A percentile compares a stretch with the other conserved stretches of the same genome.
phyloP scores from a whole-genome alignment of 768 basidiomycete species.

The Lentinula lateritia region DNA sequence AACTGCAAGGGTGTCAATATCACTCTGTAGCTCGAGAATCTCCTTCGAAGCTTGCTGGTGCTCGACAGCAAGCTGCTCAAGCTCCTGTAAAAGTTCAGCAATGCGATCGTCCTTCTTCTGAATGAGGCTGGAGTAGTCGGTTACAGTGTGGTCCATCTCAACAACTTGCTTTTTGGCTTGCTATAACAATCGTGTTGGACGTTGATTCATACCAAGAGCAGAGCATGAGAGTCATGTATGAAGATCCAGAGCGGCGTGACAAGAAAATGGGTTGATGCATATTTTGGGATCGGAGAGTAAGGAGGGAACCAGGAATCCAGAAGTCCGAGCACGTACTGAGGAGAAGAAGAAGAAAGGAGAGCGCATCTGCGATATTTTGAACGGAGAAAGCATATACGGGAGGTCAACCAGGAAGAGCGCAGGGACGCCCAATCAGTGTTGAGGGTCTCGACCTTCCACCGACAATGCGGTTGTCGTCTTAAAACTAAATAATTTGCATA shows the following conservation, averaged over 20 bases:
- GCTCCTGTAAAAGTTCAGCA: conserved; percentile 43
- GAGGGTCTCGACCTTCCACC: too few relatives aligned
- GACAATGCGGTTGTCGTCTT: too few relatives aligned
- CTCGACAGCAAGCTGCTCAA: conserved; percentile 50
- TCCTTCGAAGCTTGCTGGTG: conserved; percentile 50
- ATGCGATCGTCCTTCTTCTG: conserved; percentile 74
- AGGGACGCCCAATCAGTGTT: background rate
- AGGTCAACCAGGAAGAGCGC: background rate
- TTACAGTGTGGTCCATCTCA: conserved; percentile 71
- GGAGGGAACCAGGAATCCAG: background rate
- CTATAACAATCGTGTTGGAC: background rate
- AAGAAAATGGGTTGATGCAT: conserved; percentile 54
- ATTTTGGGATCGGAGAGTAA: conserved; percentile 32
- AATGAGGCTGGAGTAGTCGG: conserved; percentile 71
- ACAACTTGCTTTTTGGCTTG: conserved; percentile 72
- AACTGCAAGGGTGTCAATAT: conserved; percentile 58
- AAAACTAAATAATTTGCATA: too few relatives aligned
- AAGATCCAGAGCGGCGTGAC: conserved; percentile 58
- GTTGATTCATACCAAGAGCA: conserved; percentile 28
- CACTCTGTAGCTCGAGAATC: conserved; percentile 62
- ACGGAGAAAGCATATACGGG: background rate
- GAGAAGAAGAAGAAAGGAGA: background rate
- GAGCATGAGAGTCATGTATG: conserved; percentile 57
- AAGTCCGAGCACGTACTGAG: background rate
- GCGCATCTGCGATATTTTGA: background rate